These are phyloP conservation scores for Suillus spraguei DNA, from an alignment of 768 basidiomycete genomes.

Conservation along the genomic window DNA sequence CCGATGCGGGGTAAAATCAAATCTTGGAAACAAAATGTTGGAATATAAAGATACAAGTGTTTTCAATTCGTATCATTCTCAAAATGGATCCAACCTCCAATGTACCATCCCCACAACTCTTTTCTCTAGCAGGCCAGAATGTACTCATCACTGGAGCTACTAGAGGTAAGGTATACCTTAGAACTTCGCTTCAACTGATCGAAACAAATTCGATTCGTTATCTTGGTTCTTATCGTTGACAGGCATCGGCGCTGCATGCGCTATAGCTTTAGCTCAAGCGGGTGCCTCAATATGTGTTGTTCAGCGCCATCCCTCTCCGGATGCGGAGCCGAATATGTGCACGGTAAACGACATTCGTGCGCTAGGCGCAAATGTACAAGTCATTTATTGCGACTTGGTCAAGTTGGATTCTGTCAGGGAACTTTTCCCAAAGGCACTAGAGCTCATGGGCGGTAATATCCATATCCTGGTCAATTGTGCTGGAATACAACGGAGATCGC, in stretches of 20 bases:
- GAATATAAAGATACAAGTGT: conserved; percentile 26
- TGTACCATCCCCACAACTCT: conserved; percentile 55
- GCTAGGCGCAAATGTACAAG: conserved; percentile 38
- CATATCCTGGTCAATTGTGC: conserved; percentile 74
- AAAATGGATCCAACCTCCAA: conserved; percentile 51
- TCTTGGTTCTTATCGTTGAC: conserved; percentile 5
- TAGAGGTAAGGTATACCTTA: conserved; percentile 57
- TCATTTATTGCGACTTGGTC: conserved; percentile 59
- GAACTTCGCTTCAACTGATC: conserved; percentile 20
- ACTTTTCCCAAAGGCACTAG: conserved; percentile 51
- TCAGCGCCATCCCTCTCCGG: conserved; percentile 44
- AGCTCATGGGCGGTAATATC: conserved; percentile 51
- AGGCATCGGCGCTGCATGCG: conserved; percentile 61
- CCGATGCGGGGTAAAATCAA: conserved; percentile 35
- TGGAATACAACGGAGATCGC: conserved; percentile 59
- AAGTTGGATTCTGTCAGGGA: conserved; percentile 50
- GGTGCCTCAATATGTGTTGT: conserved; percentile 53
- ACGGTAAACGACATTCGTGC: conserved; percentile 41
- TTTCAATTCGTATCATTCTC: background rate
- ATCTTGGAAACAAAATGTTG: background rate
- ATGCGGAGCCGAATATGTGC: conserved; percentile 34
- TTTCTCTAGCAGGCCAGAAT: conserved; percentile 65
- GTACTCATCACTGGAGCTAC: conserved; percentile 83
- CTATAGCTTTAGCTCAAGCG: conserved; percentile 55
- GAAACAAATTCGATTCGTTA: conserved; percentile 10